A percentile compares a stretch with the other conserved stretches of the same genome.
phyloP scores from a whole-genome alignment of 2,329 filamentous ascomycete species.

The Colletotrichum graminicola region DNA sequence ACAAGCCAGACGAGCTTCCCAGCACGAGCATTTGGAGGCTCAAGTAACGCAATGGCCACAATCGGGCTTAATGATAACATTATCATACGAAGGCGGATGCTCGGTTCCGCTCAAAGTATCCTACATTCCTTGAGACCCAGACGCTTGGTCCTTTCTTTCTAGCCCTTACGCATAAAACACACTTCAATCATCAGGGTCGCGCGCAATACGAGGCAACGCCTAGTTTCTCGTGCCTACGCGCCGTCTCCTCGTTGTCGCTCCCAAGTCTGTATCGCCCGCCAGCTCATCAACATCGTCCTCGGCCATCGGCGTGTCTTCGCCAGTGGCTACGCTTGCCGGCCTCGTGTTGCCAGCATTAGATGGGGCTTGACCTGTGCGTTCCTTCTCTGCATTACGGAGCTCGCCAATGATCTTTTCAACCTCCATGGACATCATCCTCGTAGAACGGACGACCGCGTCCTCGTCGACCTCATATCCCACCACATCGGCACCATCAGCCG shows the following conservation, averaged over 20 bases:
- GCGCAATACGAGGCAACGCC: constrained; percentile 39
- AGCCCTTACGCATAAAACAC: neutral
- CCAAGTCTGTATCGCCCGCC: constrained; percentile 55
- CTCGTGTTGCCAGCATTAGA: constrained; percentile 47
- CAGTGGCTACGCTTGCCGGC: constrained; percentile 53
- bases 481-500: constrained; percentile 57
- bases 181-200: constrained; percentile 1
- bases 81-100: constrained; percentile 22
- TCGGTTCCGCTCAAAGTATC: constrained; percentile 14
- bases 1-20: neutral
- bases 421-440: constrained; percentile 88
- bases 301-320: constrained; percentile 57
- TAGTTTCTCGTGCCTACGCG: constrained; percentile 53
- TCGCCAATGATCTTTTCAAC: constrained; percentile 83
- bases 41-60: neutral
- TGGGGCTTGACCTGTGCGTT: constrained; percentile 56
- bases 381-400: constrained; percentile 79
- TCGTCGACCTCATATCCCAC: constrained; percentile 79
- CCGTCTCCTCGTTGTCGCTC: constrained; percentile 51
- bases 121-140: constrained; percentile 12
- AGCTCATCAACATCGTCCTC: constrained; percentile 63
- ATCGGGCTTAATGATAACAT: constrained; percentile 20
- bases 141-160: neutral
- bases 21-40: neutral
- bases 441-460: constrained; percentile 88